A percentile compares a stretch with the other conserved stretches of the same genome.
Conservation (phyloP, 306 rosid species). For the Medicago lupulina region DNA sequence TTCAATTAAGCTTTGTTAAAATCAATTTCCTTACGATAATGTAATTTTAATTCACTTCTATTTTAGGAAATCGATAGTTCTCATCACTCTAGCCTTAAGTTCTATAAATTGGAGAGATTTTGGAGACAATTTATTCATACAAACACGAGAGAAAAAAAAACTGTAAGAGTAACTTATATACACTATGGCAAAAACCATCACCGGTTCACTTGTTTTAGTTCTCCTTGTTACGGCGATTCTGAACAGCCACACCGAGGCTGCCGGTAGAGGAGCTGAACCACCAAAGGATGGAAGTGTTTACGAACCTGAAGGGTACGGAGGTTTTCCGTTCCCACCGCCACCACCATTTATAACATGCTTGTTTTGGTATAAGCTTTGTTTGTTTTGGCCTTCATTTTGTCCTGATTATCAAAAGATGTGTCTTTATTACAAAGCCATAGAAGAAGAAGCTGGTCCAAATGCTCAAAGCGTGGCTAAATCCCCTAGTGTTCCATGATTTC, state of each 20-base stretch:
- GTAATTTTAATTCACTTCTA: slow-evolving; percentile 9
- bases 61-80: not conserved
- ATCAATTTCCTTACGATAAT: slow-evolving; percentile 13
- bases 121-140: not conserved
- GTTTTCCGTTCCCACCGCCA: not conserved
- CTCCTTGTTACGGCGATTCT: not conserved
- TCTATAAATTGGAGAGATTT: slow-evolving; percentile 30
- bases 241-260: not conserved
- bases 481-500: not conserved
- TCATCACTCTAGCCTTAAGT: not conserved
- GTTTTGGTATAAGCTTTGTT: not conserved
- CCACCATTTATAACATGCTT: not conserved
- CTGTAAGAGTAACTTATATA: not conserved
- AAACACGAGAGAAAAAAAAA: not conserved
- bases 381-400: not conserved
- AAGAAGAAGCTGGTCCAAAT: not conserved
- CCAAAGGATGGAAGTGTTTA: not conserved
- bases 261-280: not conserved
- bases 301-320: not conserved
- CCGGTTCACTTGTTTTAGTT: not conserved
- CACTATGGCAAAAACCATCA: not conserved
- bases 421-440: not conserved
- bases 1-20: not conserved
- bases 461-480: not conserved
- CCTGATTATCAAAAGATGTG: not conserved